Percentiles rank a stretch among this genome's conserved stretches.
Evolutionary conservation across 345 rosid genomes (phyloP).

Genomic region (Ceriops tagal): DNA sequence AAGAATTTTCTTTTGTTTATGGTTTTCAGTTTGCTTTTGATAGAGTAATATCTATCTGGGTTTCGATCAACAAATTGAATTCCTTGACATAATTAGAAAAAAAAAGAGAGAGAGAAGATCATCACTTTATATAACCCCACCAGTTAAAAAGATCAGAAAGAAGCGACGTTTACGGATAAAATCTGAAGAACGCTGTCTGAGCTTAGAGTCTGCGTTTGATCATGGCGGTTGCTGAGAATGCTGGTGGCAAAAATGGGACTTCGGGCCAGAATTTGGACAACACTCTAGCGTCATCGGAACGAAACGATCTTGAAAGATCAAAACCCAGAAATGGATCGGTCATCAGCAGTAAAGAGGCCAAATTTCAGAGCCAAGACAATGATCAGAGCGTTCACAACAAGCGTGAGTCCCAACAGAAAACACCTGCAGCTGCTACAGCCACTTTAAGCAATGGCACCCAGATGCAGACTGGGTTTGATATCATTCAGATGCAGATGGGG

Average conservation of each 20-base stretch:
- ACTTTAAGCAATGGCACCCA: slow-evolving; percentile 27
- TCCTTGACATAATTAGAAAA: background rate
- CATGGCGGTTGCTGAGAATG: slow-evolving; percentile 98
- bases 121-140: background rate
- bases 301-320: slow-evolving; percentile 47
- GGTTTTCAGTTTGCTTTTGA: background rate
- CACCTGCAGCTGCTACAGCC: slow-evolving; percentile 6
- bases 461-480: slow-evolving; percentile 36
- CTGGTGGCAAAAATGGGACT: slow-evolving; percentile 65
- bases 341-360: slow-evolving; percentile 16
- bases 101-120: background rate
- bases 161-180: slow-evolving; percentile 24
- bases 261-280: slow-evolving; percentile 60
- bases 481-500: slow-evolving; percentile 22
- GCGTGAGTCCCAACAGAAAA: slow-evolving; percentile 22
- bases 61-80: slow-evolving; percentile 8
- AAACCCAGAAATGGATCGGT: slow-evolving; percentile 44
- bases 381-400: slow-evolving; percentile 33
- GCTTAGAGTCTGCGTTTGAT: slow-evolving; percentile 18
- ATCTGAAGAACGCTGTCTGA: slow-evolving; percentile 25
- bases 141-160: background rate
- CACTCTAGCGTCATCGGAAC: slow-evolving; percentile 48
- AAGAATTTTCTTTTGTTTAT: background rate
- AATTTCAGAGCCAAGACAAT: slow-evolving; percentile 22
- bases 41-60: slow-evolving; percentile 12